Evolutionary conservation across 352 stramenopile species (phyloP), one percentile per base, ranked within the genome.

Genomic region (Phytophthora foliorum): DNA sequence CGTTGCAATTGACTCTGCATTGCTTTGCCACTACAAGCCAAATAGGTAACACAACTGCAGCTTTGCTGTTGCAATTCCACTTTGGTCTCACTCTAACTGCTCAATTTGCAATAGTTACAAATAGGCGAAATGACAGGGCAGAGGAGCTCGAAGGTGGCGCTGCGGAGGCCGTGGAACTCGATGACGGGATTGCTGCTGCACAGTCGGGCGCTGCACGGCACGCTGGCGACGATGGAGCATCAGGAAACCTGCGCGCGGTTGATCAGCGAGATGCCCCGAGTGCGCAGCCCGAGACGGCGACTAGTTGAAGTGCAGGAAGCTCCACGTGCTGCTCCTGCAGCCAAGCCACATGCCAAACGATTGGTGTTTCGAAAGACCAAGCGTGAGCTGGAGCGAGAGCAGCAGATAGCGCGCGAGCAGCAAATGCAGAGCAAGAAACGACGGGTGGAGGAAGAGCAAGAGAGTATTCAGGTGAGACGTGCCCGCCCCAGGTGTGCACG

Each of bases 301-400:
- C 45, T 25, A 9, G 44, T 57, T 27, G 58, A 62, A 34, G 49
- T 56, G 25, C 59, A 69, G 22, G 36, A 58, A 7, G 21, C 25
- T 3, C 45, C 65, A 0, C 19, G 39, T 22, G 59, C 49, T 44
- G 48, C 31, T 31, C 62, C 66, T 27, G 25, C 46, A 5, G 34
- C 56, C 10, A 73, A 70, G 4, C 67, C 57, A 51, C 52, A 69
- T 19, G 57, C 61, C 8, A 84, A 82, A 31, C 77, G 72, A 10
- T 52, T 88, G 0, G 67, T 82, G 32, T 89, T 86, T 34, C 68
- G 80, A 19, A 89, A 86, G 59, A 89, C 80, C 17, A 89, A 86
- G 61, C 71, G 75, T 1, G 80, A 89, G 56, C 60, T 86, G 7
- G 75, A 88, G 32, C 65, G 75, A 32, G 78, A 89, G 49, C 64